phyloP scores from a whole-genome alignment of 768 basidiomycete genomes.

The Psilocybe cyanescens region DNA sequence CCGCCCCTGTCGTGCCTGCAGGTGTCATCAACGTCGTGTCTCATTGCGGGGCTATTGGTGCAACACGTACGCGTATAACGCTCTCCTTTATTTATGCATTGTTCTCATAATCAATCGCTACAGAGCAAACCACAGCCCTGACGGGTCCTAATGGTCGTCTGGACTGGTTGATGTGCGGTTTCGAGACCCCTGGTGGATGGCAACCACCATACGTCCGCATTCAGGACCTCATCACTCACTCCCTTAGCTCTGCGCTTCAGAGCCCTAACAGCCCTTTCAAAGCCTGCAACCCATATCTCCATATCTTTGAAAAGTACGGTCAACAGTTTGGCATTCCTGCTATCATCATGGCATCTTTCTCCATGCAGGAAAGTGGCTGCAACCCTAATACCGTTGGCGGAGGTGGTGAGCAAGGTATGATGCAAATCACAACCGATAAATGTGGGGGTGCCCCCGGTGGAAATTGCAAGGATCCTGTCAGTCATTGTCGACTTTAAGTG shows the following conservation, averaged over 20 bases:
- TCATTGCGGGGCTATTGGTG: slow-evolving; percentile 53
- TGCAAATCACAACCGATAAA: slow-evolving; percentile 85
- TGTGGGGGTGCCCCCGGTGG: slow-evolving; percentile 60
- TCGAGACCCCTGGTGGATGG: slow-evolving; percentile 69
- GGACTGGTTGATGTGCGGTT: slow-evolving; percentile 80
- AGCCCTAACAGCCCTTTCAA: slow-evolving; percentile 57
- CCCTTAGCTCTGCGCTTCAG: slow-evolving; percentile 53
- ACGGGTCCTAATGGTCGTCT: slow-evolving; percentile 75
- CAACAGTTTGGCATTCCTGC: slow-evolving; percentile 56
- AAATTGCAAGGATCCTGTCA: slow-evolving; percentile 50
- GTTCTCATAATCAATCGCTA: slow-evolving; percentile 3
- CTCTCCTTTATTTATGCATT: not conserved
- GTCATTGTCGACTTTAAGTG: slow-evolving; percentile 18
- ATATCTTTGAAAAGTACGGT: slow-evolving; percentile 64
- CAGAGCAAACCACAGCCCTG: slow-evolving; percentile 51
- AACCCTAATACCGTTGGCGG: slow-evolving; percentile 68
- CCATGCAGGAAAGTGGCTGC: slow-evolving; percentile 86
- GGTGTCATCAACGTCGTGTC: slow-evolving; percentile 38
- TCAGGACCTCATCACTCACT: slow-evolving; percentile 49
- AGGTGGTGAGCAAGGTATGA: slow-evolving; percentile 83
- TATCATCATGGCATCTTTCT: slow-evolving; percentile 83
- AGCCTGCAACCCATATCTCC: slow-evolving; percentile 54
- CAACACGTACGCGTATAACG: slow-evolving; percentile 41
- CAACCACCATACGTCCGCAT: slow-evolving; percentile 65
- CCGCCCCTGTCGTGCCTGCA: slow-evolving; percentile 4